Conservation (phyloP, 352 stramenopile species). For the Globisporangium acanthophoron region DNA sequence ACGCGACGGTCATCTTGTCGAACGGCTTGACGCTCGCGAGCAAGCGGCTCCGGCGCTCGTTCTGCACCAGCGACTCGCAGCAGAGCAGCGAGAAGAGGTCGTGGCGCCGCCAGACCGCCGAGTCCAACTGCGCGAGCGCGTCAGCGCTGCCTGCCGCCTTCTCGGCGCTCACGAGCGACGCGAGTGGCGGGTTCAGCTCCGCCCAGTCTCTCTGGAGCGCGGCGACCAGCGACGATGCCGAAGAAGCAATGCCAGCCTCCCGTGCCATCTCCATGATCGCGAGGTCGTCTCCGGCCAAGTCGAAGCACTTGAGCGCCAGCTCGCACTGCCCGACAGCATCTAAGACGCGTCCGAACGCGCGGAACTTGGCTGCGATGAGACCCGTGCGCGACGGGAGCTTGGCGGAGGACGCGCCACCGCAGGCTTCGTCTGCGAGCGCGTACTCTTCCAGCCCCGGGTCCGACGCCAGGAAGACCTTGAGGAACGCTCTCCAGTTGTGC, state of each 20-base stretch:
- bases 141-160: neutral
- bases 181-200: conserved; percentile 47
- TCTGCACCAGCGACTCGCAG: conserved; percentile 46
- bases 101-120: conserved; percentile 21
- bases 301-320: conserved; percentile 54
- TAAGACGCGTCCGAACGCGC: conserved; percentile 37
- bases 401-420: conserved; percentile 18
- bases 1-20: conserved; percentile 29
- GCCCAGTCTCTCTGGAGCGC: conserved; percentile 48
- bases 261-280: conserved; percentile 46
- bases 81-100: conserved; percentile 66
- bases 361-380: conserved; percentile 27
- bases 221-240: conserved; percentile 21
- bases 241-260: conserved; percentile 14
- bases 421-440: conserved; percentile 39
- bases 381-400: conserved; percentile 64
- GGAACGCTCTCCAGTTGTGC: conserved; percentile 49
- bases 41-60: conserved; percentile 62
- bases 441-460: conserved; percentile 70
- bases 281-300: conserved; percentile 65
- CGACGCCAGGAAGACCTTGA: conserved; percentile 38
- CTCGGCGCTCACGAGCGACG: conserved; percentile 29
- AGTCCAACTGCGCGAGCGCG: conserved; percentile 10
- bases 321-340: conserved; percentile 45
- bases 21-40: conserved; percentile 43